Evolutionary conservation across 1,284 basidiomycete genomes (phyloP).

Genomic region (Ustilago trichophora): DNA sequence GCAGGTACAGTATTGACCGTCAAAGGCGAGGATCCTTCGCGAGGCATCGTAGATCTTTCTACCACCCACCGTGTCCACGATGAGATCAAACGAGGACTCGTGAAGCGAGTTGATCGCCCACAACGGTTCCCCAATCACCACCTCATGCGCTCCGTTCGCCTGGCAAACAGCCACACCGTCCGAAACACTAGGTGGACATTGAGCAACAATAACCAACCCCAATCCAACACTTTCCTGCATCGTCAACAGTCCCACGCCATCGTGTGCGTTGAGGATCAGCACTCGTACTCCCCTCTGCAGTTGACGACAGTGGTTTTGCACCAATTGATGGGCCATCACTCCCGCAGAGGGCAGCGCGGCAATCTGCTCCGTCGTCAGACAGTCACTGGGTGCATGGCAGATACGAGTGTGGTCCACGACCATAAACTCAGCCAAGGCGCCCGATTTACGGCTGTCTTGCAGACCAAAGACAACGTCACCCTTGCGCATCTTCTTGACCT

Average conservation of each 20-base stretch:
- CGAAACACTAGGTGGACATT: slow-evolving; percentile 63
- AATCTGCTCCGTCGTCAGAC: slow-evolving; percentile 67
- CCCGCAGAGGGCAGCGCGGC: slow-evolving; percentile 67
- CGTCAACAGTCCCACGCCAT: slow-evolving; percentile 67
- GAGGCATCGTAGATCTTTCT: slow-evolving; percentile 67
- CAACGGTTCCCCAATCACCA: slow-evolving; percentile 67
- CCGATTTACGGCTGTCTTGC: slow-evolving; percentile 66
- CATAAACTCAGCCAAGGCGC: slow-evolving; percentile 67
- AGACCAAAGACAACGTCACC: slow-evolving; percentile 68
- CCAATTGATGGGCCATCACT: slow-evolving; percentile 66
- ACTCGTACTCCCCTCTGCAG: slow-evolving; percentile 66
- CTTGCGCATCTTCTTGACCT: slow-evolving; percentile 65
- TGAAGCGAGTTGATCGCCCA: slow-evolving; percentile 67
- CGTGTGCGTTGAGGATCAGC: slow-evolving; percentile 68
- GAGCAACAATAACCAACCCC: slow-evolving; percentile 68
- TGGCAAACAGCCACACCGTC: slow-evolving; percentile 66
- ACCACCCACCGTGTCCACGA: slow-evolving; percentile 65
- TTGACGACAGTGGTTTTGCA: slow-evolving; percentile 65
- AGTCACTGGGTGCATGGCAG: slow-evolving; percentile 66
- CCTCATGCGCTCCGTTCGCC: slow-evolving; percentile 67
- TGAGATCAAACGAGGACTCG: slow-evolving; percentile 67
- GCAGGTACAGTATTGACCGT: slow-evolving; percentile 66
- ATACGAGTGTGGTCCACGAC: slow-evolving; percentile 65
- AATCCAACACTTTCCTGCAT: slow-evolving; percentile 67
- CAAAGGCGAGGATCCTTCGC: slow-evolving; percentile 65